Base-by-base conservation (phyloP, 306 rosid species). In the Lotus japonicus region DNA sequence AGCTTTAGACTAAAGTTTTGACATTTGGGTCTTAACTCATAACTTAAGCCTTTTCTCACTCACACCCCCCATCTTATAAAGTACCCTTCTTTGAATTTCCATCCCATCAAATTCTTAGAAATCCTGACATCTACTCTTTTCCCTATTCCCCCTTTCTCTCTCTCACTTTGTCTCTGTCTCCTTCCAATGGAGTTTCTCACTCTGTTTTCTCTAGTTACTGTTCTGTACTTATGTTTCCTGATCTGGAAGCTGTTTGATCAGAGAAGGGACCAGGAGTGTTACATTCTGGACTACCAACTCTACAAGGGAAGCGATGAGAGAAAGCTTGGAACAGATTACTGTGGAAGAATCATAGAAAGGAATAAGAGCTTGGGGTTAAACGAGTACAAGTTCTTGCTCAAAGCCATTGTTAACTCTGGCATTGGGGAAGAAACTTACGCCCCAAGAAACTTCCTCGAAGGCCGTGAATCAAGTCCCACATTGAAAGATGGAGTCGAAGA, bases 361-460 rank as follows among this genome's bases (percentile, higher is more conserved):
- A 73, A 81, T 71, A 61, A 79, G 44, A 64, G 63, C 16, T 63
- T 92, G 11, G 96, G 97, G 12, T 86, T 92, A 0, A 42, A 44
- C 0, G 98, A 92, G 53, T 84, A 77, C 84, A 75, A 86, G 53
- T 92, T 92, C 79, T 79, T 90, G 26, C 96, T 92, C 51, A 92
- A 90, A 56, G 96, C 98, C 61, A 51, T 92, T 14, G 98, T 92
- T 1, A 92, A 77, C 81, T 87, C 98, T 4, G 97, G 98, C 79
- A 82, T 92, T 59, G 98, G 98, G 2, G 98, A 92, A 72, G 84
- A 88, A 67, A 92, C 98, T 65, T 88, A 90, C 15, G 98, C 79
- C 1, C 98, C 98, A 33, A 72, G 83, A 8, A 85, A 84, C 84
- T 5, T 88, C 69, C 73, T 88, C 16, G 74, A 73, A 14, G 91